Conservation (phyloP, 23 red algal species). For the Gracilaria gracilis region DNA sequence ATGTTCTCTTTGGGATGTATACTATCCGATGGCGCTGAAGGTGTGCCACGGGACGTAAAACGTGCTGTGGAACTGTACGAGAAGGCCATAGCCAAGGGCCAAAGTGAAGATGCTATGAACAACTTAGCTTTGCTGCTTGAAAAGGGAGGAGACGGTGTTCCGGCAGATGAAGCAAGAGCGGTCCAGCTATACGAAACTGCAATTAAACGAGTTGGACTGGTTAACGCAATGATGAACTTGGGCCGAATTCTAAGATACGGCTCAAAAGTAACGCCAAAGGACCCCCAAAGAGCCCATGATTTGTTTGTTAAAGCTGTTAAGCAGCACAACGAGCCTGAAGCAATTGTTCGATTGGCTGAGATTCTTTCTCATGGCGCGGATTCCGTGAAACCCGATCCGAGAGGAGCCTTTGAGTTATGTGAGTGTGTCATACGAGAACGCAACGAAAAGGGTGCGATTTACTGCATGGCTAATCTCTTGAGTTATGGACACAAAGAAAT, state of each 20-base stretch:
- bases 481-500: conserved; percentile 41
- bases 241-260: conserved; percentile 4
- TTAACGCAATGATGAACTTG: conserved; percentile 16
- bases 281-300: conserved; percentile 18
- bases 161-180: conserved; percentile 29
- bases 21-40: conserved; percentile 21
- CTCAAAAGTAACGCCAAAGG: background rate
- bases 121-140: conserved; percentile 38
- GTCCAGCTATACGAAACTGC: conserved; percentile 30
- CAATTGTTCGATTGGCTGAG: conserved; percentile 11
- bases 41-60: conserved; percentile 12
- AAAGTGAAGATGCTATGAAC: conserved; percentile 29
- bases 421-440: conserved; percentile 24
- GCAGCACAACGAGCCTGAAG: background rate
- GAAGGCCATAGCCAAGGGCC: background rate
- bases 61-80: conserved; percentile 31
- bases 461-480: conserved; percentile 43
- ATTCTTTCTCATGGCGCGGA: background rate
- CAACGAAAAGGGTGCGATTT: conserved; percentile 47
- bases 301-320: background rate
- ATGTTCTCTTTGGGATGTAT: conserved; percentile 9
- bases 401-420: conserved; percentile 43
- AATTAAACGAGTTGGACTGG: background rate
- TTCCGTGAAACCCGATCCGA: conserved; percentile 32
- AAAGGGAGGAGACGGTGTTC: conserved; percentile 35